Percentiles rank a stretch among this genome's conserved stretches.
phyloP scores from a whole-genome alignment of 2,329 filamentous ascomycete genomes.

The Diaporthe ampelina region DNA sequence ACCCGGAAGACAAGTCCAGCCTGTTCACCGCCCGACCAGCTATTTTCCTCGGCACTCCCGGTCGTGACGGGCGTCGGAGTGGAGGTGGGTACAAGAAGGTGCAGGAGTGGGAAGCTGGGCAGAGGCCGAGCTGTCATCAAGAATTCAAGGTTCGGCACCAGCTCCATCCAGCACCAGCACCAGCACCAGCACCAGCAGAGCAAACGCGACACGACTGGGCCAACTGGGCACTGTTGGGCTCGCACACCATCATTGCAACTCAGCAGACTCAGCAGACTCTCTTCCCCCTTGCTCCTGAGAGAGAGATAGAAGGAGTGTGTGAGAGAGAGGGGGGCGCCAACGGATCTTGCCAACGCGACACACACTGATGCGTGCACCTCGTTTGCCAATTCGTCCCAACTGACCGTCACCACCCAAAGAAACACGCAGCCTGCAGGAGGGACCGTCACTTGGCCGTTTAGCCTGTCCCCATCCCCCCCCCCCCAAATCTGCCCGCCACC shows the following conservation, averaged over 20 bases:
- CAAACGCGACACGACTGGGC: conserved; percentile 11
- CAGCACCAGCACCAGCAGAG: background rate
- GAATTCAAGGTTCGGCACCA: conserved; percentile 31
- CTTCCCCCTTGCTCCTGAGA: background rate
- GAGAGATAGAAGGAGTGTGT: background rate
- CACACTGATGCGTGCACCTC: background rate
- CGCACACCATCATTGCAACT: background rate
- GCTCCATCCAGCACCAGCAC: background rate
- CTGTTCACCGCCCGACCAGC: conserved; percentile 37
- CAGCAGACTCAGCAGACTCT: background rate
- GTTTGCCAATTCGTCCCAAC: conserved; percentile 21
- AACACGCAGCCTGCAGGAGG: conserved; percentile 9
- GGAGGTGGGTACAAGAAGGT: conserved; percentile 26
- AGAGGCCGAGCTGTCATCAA: conserved; percentile 34
- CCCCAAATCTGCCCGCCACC: conserved; percentile 35
- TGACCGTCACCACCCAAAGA: conserved; percentile 7
- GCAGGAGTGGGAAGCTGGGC: conserved; percentile 25
- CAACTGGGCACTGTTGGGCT: conserved; percentile 12
- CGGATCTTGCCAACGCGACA: background rate
- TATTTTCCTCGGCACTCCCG: conserved; percentile 36
- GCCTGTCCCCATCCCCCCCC: background rate
- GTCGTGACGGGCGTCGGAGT: conserved; percentile 29
- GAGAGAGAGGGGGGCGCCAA: no score
- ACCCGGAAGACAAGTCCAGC: conserved; percentile 26
- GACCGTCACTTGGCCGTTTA: conserved; percentile 26